Base-by-base conservation (phyloP, 495 filamentous ascomycete genomes). In the Annulohypoxylon stygium region DNA sequence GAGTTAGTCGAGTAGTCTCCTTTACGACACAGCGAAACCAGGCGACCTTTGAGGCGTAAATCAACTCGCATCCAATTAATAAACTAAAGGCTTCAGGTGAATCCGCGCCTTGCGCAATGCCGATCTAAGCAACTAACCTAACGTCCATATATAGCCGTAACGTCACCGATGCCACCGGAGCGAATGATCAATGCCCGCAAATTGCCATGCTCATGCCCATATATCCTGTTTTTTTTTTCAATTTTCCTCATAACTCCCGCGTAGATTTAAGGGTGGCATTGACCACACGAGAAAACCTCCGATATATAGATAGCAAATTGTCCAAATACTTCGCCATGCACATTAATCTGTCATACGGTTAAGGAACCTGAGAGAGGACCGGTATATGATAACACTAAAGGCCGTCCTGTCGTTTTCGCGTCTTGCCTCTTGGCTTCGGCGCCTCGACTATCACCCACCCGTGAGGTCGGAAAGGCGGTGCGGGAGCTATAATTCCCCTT, bases 351-450 rank as follows among this genome's bases (percentile, higher is more conserved):
- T 23, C 36, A n/a, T 47, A 23, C 12, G 33, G 18, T 36, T 14
- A 39, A 53, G 6, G n/a, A 23, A 16, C 18, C 8, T 25, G 26
- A 34, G 3, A 5, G 4, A 5, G 4, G 16, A n/a, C 3, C n/a
- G 20, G 7, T 30, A 11, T 63, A 12, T 18, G 16, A n/a, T 26
- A 41, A 14, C 23, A 7, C 30, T 64, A 70, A 4, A 33, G 57
- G 20, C 70, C 70, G 1, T 73, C 58, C 39, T 45, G 59, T 45
- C 64, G 37, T 50, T 68, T 73, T 41, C 70, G 45, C 43, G 70
- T 73, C 65, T 73, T 73, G 7, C 70, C 70, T 64, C 51, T 73
- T 30, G 70, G 60, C 43, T 64, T 73, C 41, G 58, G 36, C 2
- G 41, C 18, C 34, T 65, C 65, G 26, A 36, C 8, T 4, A 20